A percentile compares a stretch with the other conserved stretches of the same genome.
Conservation (phyloP, 805 yeast genomes). For the Alloascoidea africana region DNA sequence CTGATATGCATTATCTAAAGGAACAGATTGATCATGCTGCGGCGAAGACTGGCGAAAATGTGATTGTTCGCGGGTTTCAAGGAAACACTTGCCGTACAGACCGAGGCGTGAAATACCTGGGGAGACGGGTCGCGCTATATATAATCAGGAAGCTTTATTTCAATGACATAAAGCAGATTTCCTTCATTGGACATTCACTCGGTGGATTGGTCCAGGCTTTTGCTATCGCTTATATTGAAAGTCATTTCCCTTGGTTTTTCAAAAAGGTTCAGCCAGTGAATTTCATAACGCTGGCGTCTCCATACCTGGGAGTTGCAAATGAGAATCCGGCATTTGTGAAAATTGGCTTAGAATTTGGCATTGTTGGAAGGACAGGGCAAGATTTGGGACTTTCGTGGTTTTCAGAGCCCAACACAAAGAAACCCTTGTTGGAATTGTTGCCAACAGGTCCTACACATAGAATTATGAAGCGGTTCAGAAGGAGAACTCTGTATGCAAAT, state of each 20-base stretch:
- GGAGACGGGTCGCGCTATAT: constrained; percentile 55
- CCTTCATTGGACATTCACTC: constrained; percentile 66
- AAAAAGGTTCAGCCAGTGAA: constrained; percentile 43
- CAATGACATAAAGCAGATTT: constrained; percentile 33
- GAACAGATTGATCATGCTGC: constrained; percentile 42
- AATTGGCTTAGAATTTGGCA: constrained; percentile 52
- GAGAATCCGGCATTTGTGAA: constrained; percentile 69
- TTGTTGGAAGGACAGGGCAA: constrained; percentile 71
- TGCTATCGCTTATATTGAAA: constrained; percentile 56
- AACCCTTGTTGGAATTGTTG: constrained; percentile 42
- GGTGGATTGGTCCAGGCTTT: constrained; percentile 73
- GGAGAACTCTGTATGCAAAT: constrained; percentile 65
- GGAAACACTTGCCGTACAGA: constrained; percentile 71
- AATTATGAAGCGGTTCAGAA: constrained; percentile 36
- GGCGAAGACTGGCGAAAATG: constrained; percentile 26
- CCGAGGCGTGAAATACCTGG: constrained; percentile 60
- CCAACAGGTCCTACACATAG: constrained; percentile 58
- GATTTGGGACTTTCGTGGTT: constrained; percentile 38
- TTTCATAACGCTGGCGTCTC: constrained; percentile 62
- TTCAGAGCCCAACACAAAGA: constrained; percentile 24
- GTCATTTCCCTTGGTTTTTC: constrained; percentile 59
- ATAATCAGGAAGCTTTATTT: constrained; percentile 26
- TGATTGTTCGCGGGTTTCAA: constrained; percentile 53
- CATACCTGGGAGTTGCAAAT: constrained; percentile 59
- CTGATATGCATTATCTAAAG: constrained; percentile 62